These are phyloP conservation scores for Venturiaceae sp. DNA, from an alignment of 2,329 filamentous ascomycete species.

Conservation along the genomic window DNA sequence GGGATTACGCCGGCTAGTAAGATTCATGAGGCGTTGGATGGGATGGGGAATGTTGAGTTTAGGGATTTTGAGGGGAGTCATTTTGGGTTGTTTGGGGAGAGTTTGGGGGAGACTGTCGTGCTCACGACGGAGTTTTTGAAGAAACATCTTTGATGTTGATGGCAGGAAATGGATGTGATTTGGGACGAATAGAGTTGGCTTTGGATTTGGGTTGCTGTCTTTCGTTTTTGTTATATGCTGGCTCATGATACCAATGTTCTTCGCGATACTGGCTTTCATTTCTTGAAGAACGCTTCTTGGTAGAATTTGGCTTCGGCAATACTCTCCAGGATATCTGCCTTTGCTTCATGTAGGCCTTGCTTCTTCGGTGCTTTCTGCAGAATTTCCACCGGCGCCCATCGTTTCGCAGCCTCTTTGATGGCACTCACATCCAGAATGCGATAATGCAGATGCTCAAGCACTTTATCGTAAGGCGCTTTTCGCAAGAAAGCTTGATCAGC, in stretches of 20 bases:
- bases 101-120: not conserved
- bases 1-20: too few species aligned
- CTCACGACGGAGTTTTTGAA: not conserved
- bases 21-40: too few species aligned
- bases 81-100: not conserved
- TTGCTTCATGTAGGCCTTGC: slow-evolving; percentile 68
- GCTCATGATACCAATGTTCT: not conserved
- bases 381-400: slow-evolving; percentile 63
- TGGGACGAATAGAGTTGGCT: not conserved
- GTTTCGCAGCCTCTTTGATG: slow-evolving; percentile 78
- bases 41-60: not conserved
- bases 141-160: not conserved
- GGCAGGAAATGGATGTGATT: not conserved
- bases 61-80: not conserved
- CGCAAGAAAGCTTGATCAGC: slow-evolving; percentile 76
- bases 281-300: slow-evolving; percentile 54
- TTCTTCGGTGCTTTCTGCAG: slow-evolving; percentile 59
- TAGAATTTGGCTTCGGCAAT: slow-evolving; percentile 88
- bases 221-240: not conserved
- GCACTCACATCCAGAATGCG: slow-evolving; percentile 85
- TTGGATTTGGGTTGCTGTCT: not conserved
- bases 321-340: slow-evolving; percentile 87
- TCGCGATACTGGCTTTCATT: too few species aligned
- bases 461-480: slow-evolving; percentile 60
- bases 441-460: slow-evolving; percentile 75